These are phyloP conservation scores for Aspergillus aculeatus DNA, from an alignment of 2,329 filamentous ascomycete genomes.

Conservation along the genomic window DNA sequence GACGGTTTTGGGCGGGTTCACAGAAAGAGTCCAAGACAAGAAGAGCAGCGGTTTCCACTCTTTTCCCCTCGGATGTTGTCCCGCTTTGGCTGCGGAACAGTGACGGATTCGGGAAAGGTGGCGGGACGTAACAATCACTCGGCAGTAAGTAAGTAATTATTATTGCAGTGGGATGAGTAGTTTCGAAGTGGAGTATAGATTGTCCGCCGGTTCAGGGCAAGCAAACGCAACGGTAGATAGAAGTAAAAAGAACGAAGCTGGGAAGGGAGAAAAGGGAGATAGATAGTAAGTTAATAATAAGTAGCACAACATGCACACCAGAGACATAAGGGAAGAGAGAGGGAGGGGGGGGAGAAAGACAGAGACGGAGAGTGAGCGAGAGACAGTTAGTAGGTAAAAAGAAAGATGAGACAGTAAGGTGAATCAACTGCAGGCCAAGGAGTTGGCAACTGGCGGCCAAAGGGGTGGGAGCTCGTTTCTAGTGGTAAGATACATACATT, in stretches of 20 bases:
- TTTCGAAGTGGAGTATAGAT: too few species aligned
- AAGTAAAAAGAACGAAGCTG: not conserved
- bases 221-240: not conserved
- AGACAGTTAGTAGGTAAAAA: not conserved
- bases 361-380: too few species aligned
- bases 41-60: conserved; percentile 3
- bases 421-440: not conserved
- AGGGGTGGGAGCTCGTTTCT: not conserved
- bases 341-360: too few species aligned
- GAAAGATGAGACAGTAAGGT: not conserved
- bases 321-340: too few species aligned
- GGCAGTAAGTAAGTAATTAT: conserved; percentile 3
- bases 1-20: conserved; percentile 33
- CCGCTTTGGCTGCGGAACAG: conserved; percentile 34
- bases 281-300: not conserved
- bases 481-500: not conserved
- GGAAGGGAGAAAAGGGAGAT: not conserved
- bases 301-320: not conserved
- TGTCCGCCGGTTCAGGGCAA: too few species aligned
- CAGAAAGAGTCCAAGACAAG: conserved; percentile 3
- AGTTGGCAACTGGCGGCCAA: conserved; percentile 8
- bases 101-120: conserved; percentile 33
- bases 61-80: conserved; percentile 40
- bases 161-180: too few species aligned
- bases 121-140: conserved; percentile 23